These are phyloP conservation scores for Sanghuangporus baumii DNA, from an alignment of 1,284 basidiomycete species.

Conservation along the genomic window DNA sequence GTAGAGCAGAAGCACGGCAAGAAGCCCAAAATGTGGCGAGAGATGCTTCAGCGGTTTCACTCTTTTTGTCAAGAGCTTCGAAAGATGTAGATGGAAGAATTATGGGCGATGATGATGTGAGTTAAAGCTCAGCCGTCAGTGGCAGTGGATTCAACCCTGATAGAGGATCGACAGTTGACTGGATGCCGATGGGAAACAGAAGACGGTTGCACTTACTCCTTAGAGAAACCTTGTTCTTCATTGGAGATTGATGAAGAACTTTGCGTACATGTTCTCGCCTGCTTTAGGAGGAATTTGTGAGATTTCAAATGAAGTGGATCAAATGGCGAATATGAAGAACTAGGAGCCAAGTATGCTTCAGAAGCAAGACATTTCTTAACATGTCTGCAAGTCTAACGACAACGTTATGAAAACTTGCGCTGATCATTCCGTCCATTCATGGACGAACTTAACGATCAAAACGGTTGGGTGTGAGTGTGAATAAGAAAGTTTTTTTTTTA, in stretches of 20 bases:
- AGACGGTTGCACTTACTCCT: neutral
- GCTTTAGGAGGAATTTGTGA: neutral
- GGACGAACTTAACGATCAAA: too few species aligned
- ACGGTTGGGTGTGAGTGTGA: too few species aligned
- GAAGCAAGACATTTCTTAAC: neutral
- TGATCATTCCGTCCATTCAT: too few species aligned
- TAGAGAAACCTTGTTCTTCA: neutral
- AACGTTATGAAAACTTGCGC: too few species aligned
- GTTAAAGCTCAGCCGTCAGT: neutral
- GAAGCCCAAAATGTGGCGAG: neutral
- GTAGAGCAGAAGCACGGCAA: neutral
- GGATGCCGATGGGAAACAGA: neutral
- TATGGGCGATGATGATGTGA: slow-evolving; percentile 1
- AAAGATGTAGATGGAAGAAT: slow-evolving; percentile 2
- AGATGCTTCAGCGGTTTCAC: neutral
- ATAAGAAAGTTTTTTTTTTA: neutral
- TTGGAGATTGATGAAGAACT: neutral
- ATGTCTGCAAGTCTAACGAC: too few species aligned
- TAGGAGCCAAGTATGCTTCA: neutral
- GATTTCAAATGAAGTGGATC: neutral
- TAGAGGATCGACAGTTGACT: neutral
- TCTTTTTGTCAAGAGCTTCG: neutral
- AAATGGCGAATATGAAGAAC: neutral
- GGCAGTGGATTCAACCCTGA: slow-evolving; percentile 6
- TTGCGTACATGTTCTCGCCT: too few species aligned